Evolutionary conservation across 495 filamentous ascomycete genomes (phyloP).

Genomic region (Neurospora hispaniola): DNA sequence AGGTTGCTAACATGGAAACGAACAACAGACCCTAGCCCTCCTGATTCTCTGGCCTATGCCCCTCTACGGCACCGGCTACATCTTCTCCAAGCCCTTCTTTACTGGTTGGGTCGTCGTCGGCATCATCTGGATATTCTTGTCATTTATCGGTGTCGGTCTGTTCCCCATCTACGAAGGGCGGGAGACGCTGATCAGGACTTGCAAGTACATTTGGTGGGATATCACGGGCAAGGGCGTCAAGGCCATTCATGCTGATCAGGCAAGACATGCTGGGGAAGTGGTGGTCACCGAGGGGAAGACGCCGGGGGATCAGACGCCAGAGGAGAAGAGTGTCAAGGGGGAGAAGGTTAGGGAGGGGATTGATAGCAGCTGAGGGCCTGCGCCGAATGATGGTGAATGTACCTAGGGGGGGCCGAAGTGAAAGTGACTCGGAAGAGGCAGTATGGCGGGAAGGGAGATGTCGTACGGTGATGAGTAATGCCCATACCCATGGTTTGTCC

Average conservation of each 20-base stretch:
- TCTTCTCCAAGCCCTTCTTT: slow-evolving; percentile 87
- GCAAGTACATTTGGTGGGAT: slow-evolving; percentile 58
- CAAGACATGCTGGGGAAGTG: background rate
- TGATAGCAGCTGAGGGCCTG: background rate
- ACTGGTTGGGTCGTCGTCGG: slow-evolving; percentile 84
- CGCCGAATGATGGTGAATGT: background rate
- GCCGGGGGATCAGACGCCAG: background rate
- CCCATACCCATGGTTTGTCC: no score
- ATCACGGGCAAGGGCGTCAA: slow-evolving; percentile 45
- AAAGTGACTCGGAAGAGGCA: background rate
- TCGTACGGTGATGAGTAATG: background rate
- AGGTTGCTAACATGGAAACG: background rate
- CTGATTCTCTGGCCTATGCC: slow-evolving; percentile 92
- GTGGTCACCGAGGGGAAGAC: background rate
- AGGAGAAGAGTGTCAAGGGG: background rate
- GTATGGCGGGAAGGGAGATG: background rate
- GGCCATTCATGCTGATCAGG: slow-evolving; percentile 25
- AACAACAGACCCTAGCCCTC: slow-evolving; percentile 50
- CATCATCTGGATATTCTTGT: slow-evolving; percentile 79
- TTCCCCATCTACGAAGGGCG: slow-evolving; percentile 80
- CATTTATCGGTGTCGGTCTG: slow-evolving; percentile 58
- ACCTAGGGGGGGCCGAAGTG: background rate
- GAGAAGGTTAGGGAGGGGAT: background rate
- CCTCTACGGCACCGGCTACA: slow-evolving; percentile 77
- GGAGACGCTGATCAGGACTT: slow-evolving; percentile 51